Evolutionary conservation across 2,329 filamentous ascomycete genomes (phyloP), one percentile per base, ranked within the genome.

Genomic region (Kalmusia sp.): DNA sequence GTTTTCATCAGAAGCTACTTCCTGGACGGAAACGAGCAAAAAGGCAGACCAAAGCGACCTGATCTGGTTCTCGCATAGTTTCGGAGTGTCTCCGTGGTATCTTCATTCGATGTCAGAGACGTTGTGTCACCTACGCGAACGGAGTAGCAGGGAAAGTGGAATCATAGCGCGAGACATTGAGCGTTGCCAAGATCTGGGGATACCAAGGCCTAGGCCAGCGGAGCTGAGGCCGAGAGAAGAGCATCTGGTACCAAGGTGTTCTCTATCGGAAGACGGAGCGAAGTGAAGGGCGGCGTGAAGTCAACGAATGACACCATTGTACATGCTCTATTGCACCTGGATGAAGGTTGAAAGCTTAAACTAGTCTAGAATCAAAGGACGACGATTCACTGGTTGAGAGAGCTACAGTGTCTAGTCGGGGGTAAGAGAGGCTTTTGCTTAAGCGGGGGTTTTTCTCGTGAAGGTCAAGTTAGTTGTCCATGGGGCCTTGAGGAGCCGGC

Each of bases 101-200:
- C 7, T n/a, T 15, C 21, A 46, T 35, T 46, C 30, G 43, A 46
- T 25, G 30, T 30, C 43, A 25, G 21, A n/a, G 24, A 34, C 2
- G 21, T 21, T 25, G 34, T 25, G 14, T 25, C 15, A n/a, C n/a
- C 27, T 19, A 24, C 28, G 28, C 37, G 28, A 41, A 27, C 12
- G 34, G 21, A 38, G 19, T 34, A 39, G 25, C 33, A 39, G 27
- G 28, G 21, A 11, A 41, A 41, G 34, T 25, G 47, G 21, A 27
- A 40, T 14, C 45, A n/a, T 39, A 49, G 47, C 35, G 46, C 15
- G 46, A 38, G 30, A 19, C 31, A 35, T 28, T 22, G 9, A 31
- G 49, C 49, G 49, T 45, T 46, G 49, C 49, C 49, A 51, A 51
- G 49, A 51, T 46, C 40, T 30, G 41, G 49, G 40, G 49, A 31